Percentiles rank a stretch among this genome's conserved stretches.
Evolutionary conservation across 768 basidiomycete genomes (phyloP).

Genomic region (Lentinus tigrinus): DNA sequence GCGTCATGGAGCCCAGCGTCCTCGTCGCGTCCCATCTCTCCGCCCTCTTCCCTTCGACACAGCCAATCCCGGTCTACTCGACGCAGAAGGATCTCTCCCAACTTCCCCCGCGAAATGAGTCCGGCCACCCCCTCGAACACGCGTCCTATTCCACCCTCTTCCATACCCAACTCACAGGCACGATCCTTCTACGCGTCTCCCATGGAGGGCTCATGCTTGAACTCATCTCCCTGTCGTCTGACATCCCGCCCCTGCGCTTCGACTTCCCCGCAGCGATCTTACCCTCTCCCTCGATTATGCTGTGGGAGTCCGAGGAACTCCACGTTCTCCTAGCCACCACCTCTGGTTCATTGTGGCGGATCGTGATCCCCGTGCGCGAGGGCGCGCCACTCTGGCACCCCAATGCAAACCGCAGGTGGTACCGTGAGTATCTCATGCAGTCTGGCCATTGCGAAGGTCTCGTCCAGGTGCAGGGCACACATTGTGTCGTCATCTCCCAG

Average conservation of each 20-base stretch:
- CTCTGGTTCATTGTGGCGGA: constrained; percentile 69
- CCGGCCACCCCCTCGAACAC: constrained; percentile 63
- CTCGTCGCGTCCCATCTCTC: constrained; percentile 43
- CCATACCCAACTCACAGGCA: constrained; percentile 55
- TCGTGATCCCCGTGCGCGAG: constrained; percentile 61
- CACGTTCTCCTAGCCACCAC: constrained; percentile 71
- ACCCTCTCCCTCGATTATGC: constrained; percentile 62
- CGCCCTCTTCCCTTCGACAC: constrained; percentile 53
- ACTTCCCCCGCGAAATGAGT: constrained; percentile 30
- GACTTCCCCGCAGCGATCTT: constrained; percentile 72
- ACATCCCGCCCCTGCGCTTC: constrained; percentile 69
- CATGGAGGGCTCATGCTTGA: constrained; percentile 75
- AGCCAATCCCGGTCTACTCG: constrained; percentile 57
- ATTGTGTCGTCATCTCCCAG: constrained; percentile 63
- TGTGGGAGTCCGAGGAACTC: constrained; percentile 47
- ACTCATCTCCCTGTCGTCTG: constrained; percentile 68
- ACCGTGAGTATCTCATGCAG: constrained; percentile 67
- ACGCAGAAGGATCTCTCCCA: constrained; percentile 51
- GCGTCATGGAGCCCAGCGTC: constrained; percentile 22
- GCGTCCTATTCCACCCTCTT: constrained; percentile 63
- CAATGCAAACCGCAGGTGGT: constrained; percentile 53
- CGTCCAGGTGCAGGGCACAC: constrained; percentile 62
- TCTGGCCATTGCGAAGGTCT: constrained; percentile 39
- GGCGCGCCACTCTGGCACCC: constrained; percentile 58
- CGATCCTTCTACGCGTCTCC: constrained; percentile 71